Percentiles rank a stretch among this genome's conserved stretches.
Conservation (phyloP, 1,284 basidiomycete genomes). For the Cutaneotrichosporon cyanovorans region DNA sequence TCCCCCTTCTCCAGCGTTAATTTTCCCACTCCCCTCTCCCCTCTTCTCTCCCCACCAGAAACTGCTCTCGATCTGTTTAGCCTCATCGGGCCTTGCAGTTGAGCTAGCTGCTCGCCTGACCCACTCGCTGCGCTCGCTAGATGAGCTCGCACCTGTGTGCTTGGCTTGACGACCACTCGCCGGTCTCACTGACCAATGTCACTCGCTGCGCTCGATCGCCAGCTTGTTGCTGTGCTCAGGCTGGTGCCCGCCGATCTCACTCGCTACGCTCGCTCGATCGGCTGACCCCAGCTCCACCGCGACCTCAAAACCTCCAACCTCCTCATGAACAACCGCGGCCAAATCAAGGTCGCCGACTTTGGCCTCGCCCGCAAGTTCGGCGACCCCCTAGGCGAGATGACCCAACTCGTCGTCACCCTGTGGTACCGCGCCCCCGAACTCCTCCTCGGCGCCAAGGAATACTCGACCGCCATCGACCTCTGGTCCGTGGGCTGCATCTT, state of each 20-base stretch:
- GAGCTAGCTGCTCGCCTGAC: too few species aligned
- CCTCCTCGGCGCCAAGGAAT: conserved; percentile 76
- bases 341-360: conserved; percentile 98
- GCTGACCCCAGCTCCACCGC: conserved; percentile 60
- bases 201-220: neutral
- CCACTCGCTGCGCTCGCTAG: too few species aligned
- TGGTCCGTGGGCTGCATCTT: conserved; percentile 98
- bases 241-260: neutral
- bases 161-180: too few species aligned
- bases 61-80: too few species aligned
- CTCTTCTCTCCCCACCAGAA: too few species aligned
- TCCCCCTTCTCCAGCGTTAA: too few species aligned
- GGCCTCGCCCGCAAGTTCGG: conserved; percentile 57
- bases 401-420: conserved; percentile 62
- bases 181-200: too few species aligned
- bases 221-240: too few species aligned
- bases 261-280: too few species aligned
- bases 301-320: conserved; percentile 97
- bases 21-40: too few species aligned
- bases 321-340: conserved; percentile 97
- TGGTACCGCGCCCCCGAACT: conserved; percentile 68
- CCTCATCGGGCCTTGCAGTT: too few species aligned
- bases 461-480: conserved; percentile 90
- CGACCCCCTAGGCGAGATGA: conserved; percentile 92
- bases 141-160: too few species aligned